phyloP scores from a whole-genome alignment of 2,329 filamentous ascomycete genomes.

The Pseudogymnoascus sp. region DNA sequence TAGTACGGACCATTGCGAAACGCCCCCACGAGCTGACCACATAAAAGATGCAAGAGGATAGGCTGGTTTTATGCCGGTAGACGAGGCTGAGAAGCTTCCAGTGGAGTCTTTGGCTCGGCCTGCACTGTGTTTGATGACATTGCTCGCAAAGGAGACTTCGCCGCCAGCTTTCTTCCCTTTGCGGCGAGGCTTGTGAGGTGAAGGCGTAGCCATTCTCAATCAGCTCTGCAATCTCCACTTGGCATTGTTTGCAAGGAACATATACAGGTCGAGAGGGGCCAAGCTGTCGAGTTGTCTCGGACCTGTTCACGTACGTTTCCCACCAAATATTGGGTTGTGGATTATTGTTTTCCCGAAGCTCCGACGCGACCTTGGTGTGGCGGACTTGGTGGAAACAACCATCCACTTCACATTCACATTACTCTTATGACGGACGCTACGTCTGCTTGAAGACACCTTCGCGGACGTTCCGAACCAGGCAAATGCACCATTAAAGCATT shows the following conservation, averaged over 20 bases:
- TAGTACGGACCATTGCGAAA: slow-evolving; percentile 86
- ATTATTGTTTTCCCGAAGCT: neutral
- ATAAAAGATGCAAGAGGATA: slow-evolving; percentile 93
- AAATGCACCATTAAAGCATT: neutral
- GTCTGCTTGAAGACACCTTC: neutral
- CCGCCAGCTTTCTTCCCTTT: slow-evolving; percentile 43
- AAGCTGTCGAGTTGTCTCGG: neutral
- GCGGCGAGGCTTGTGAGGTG: slow-evolving; percentile 52
- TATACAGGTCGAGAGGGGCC: neutral
- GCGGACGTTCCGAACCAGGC: neutral
- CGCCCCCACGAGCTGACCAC: slow-evolving; percentile 72
- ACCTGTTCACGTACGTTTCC: neutral
- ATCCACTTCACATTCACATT: slow-evolving; percentile 2
- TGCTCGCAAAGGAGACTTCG: slow-evolving; percentile 27
- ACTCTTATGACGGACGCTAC: neutral
- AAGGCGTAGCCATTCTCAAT: slow-evolving; percentile 31
- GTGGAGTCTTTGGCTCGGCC: slow-evolving; percentile 3
- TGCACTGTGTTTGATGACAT: slow-evolving; percentile 21
- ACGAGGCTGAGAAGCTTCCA: neutral
- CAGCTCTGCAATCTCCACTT: neutral
- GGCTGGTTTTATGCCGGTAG: slow-evolving; percentile 46
- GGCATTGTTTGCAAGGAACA: slow-evolving; percentile 5
- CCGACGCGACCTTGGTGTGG: slow-evolving; percentile 3
- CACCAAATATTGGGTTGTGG: neutral
- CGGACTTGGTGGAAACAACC: neutral